Conservation (phyloP, 169 alveolate species). For the Eimeria praecox region DNA sequence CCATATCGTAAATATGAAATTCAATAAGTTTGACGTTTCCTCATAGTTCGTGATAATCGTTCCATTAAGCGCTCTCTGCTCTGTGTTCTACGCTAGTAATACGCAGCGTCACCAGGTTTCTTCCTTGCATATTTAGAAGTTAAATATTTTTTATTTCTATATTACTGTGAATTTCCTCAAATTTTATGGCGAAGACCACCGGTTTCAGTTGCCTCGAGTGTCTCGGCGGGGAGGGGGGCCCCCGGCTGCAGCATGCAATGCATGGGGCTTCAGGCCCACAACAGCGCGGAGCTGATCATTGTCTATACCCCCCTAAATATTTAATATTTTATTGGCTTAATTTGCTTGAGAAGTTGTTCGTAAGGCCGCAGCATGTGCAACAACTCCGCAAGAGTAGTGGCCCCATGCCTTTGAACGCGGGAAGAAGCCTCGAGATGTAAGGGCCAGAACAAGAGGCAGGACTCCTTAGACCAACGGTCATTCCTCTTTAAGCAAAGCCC, state of each 20-base stretch:
- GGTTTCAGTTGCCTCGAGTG: background rate
- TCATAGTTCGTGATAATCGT: too few relatives aligned
- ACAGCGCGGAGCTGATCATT: background rate
- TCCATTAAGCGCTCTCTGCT: too few relatives aligned
- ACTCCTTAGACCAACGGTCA: background rate
- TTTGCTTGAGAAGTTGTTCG: background rate
- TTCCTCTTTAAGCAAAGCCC: background rate
- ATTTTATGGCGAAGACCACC: background rate
- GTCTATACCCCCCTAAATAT: background rate
- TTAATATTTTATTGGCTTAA: background rate
- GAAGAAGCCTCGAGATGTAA: conserved; percentile 17
- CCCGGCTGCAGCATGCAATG: conserved; percentile 22
- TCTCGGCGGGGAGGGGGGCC: background rate
- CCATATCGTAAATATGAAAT: too few relatives aligned
- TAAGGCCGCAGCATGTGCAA: background rate
- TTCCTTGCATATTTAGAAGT: background rate
- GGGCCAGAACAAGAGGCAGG: background rate
- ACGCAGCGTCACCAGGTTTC: background rate
- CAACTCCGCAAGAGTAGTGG: background rate
- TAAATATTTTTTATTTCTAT: background rate
- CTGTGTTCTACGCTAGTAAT: too few relatives aligned
- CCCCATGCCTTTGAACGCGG: background rate
- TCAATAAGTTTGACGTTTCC: too few relatives aligned
- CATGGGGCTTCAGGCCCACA: conserved; percentile 48
- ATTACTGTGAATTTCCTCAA: background rate